Conservation (phyloP, 164 flowering plant genomes). For the Chimonanthus praecox region DNA sequence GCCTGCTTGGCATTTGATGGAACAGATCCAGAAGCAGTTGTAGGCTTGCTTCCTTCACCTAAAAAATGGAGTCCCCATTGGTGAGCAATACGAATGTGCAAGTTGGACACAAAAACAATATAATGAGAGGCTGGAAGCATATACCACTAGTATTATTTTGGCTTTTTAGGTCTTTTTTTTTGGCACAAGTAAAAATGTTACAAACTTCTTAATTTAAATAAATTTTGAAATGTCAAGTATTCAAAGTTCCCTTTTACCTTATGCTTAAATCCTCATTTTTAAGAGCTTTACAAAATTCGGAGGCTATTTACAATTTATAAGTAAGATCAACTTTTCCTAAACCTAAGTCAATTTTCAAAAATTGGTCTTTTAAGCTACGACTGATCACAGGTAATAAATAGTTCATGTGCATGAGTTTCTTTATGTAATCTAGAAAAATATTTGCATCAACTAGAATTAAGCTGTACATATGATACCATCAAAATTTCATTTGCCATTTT, state of each 20-base stretch:
- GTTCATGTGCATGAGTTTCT: too few relatives aligned
- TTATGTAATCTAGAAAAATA: too few relatives aligned
- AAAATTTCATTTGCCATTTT: too few relatives aligned
- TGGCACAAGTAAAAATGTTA: too few relatives aligned
- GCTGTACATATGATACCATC: too few relatives aligned
- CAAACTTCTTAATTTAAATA: too few relatives aligned
- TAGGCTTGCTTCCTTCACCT: slow-evolving; percentile 29
- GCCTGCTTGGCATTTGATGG: slow-evolving; percentile 40
- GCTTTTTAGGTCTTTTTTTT: neutral
- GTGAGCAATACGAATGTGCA: neutral
- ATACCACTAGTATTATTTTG: neutral
- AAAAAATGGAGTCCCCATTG: slow-evolving; percentile 3
- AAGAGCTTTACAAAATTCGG: neutral
- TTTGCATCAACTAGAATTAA: too few relatives aligned
- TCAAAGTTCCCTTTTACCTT: neutral
- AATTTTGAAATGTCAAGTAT: too few relatives aligned
- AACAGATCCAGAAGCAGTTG: slow-evolving; percentile 31
- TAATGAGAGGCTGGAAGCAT: neutral
- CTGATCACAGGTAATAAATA: too few relatives aligned
- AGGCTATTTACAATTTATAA: neutral
- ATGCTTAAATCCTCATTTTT: neutral
- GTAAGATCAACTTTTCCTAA: neutral
- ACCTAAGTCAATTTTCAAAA: too few relatives aligned
- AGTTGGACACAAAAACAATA: neutral
- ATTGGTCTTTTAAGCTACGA: too few relatives aligned